Base-by-base conservation (phyloP, 306 rosid species). In the Begonia fuchsioides region DNA sequence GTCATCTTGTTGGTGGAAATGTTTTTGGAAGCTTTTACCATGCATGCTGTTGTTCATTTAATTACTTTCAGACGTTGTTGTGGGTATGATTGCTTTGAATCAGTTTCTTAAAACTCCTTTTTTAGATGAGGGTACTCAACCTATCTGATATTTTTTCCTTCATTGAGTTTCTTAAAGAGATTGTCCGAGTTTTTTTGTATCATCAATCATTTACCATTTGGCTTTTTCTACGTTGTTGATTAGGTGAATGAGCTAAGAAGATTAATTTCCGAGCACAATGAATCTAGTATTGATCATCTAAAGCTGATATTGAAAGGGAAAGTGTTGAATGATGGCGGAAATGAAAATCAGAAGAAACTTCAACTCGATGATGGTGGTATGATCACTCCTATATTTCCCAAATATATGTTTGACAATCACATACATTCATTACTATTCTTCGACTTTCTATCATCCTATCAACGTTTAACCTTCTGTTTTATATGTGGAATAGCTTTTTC, bases 241-340 rank as follows among this genome's bases (percentile, higher is more conserved):
- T 50, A 84, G 97, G 97, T 90, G 50, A 44, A 62, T 60, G 93
- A 76, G 45, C 81, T 90, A 74, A 70, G 90, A 69, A 71, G 69
- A 55, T 66, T 78, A 64, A 69, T 84, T 58, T 84, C 94, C 3
- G 70, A 44, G 47, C 67, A 73, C 54, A 58, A 57, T 51, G 71
- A 67, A 56, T 71, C 75, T 17, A 86, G 82, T 1, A 40, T 72
- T 38, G 84, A 80, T 45, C 75, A 77, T 55, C 61, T 84, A 80
- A 81, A 80, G 68, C 82, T 90, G 62, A 63, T 90, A 61, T 72
- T 78, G 44, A 83, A 63, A 12, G 97, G 97, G 51, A 76, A 68
- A 52, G 88, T 80, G 17, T 71, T 90, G 68, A 70, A 58, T 53
- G 95, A 84, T 63, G 35, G 39, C 53, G 59, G 68, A 61, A 78